Percentiles rank a stretch among this genome's conserved stretches.
phyloP scores from a whole-genome alignment of 1,139 yeast species.

The Arxiozyma slooffiae region DNA sequence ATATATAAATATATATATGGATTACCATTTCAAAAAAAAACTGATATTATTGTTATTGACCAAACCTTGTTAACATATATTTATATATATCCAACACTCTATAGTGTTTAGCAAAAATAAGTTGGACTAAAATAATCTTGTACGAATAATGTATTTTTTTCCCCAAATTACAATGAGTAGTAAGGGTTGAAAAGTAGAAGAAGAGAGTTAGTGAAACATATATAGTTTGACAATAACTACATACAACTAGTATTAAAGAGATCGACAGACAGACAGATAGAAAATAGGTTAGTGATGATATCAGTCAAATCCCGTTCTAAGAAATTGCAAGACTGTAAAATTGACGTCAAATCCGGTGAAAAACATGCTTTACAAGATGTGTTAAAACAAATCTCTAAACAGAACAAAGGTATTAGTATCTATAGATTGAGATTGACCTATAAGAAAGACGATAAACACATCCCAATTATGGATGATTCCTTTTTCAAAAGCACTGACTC shows the following conservation, averaged over 20 bases:
- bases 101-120: too few relatives aligned
- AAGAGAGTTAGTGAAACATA: background rate
- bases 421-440: conserved; percentile 36
- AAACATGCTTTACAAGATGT: conserved; percentile 31
- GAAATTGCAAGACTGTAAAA: conserved; percentile 36
- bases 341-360: conserved; percentile 29
- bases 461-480: conserved; percentile 20
- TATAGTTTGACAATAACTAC: background rate
- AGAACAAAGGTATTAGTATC: conserved; percentile 37
- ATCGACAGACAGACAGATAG: background rate
- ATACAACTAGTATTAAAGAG: background rate
- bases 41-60: too few relatives aligned
- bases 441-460: conserved; percentile 23
- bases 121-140: too few relatives aligned
- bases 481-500: conserved; percentile 30
- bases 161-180: background rate
- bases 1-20: too few relatives aligned
- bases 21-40: too few relatives aligned
- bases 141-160: background rate
- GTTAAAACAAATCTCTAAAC: conserved; percentile 35
- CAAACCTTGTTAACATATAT: too few relatives aligned
- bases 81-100: too few relatives aligned
- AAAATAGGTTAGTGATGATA: conserved; percentile 24
- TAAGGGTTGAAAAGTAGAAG: background rate
- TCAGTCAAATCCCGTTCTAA: conserved; percentile 46